Base-by-base conservation (phyloP, 768 basidiomycete species). In the Naganishia onofrii region DNA sequence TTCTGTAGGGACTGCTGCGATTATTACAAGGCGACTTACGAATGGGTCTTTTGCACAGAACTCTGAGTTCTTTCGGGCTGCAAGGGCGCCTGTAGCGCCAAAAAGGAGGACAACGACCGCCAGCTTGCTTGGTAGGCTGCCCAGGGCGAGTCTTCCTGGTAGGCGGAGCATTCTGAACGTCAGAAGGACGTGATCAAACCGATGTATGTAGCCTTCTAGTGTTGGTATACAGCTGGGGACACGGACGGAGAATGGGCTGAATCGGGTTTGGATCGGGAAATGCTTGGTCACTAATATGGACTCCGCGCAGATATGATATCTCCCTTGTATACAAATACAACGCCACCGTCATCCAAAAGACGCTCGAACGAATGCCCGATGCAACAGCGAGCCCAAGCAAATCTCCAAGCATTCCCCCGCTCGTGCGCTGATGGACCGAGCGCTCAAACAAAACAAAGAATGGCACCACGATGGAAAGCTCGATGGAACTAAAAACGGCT, bases 31-130 rank as follows among this genome's bases (percentile, higher is more conserved):
- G n/a, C 19, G 2, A 44, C 60, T 29, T 42, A 63, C 60, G 15
- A 34, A 44, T 26, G 60, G 60, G 26, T 63, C 60, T 46, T 63
- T 34, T 28, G 60, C 36, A 28, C 60, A 63, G 26, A 44, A 63
- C 21, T 31, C 57, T 21, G 28, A 13, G 26, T 63, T 63, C 42
- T 63, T 63, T 29, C 38, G 60, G 15, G 60, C 60, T 26, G 60
- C 60, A 26, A 42, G 15, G n/a, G 60, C 60, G 13, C 60, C 42
- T 42, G 42, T 42, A n/a, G 57, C 57, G n/a, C 60, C 42, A 42
- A 60, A 60, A 9, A 63, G 60, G 1, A 63, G 23, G 23, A 63
- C 23, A 31, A 42, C 60, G 6, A 63, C 42, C 0, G 38, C 60
- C 23, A 63, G 23, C 38, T 63, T 4, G n/a, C 48, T 51, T 8